Percentiles rank a stretch among this genome's conserved stretches.
Evolutionary conservation across 75 land plant species (phyloP).

Genomic region (Picea glauca): DNA sequence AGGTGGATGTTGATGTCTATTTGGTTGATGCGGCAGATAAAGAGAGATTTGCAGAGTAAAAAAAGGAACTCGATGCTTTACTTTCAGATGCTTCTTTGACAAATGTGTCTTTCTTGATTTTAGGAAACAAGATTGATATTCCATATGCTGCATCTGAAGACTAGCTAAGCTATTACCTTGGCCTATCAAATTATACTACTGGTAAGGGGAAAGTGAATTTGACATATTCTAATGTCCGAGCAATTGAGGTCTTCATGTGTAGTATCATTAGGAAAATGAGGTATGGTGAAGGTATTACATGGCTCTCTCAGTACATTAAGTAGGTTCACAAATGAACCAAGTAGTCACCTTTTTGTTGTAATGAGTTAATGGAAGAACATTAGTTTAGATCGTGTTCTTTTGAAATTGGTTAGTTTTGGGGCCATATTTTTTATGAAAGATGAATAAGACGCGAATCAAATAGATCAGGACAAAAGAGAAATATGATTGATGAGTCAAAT

Average conservation of each 20-base stretch:
- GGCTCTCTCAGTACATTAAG: slow-evolving; percentile 80
- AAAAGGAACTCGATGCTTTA: slow-evolving; percentile 79
- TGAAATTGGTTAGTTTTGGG: slow-evolving; percentile 2
- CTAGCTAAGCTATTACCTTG: slow-evolving; percentile 55
- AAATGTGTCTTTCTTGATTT: slow-evolving; percentile 62
- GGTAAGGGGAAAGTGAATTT: slow-evolving; percentile 76
- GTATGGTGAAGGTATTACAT: slow-evolving; percentile 70
- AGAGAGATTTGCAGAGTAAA: slow-evolving; percentile 77
- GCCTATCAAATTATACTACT: slow-evolving; percentile 67
- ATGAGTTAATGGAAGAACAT: background rate
- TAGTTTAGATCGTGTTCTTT: background rate
- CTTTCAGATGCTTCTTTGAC: slow-evolving; percentile 68
- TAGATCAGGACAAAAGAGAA: background rate
- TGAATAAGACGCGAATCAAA: background rate
- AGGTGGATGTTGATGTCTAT: slow-evolving; percentile 85
- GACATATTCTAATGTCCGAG: slow-evolving; percentile 51
- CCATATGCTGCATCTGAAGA: slow-evolving; percentile 81
- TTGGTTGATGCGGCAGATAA: slow-evolving; percentile 73
- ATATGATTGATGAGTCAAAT: background rate
- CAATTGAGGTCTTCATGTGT: slow-evolving; percentile 86
- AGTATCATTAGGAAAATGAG: slow-evolving; percentile 88
- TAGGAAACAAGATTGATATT: slow-evolving; percentile 62
- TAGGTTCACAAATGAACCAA: slow-evolving; percentile 8
- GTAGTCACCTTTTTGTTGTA: background rate
- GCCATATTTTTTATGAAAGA: background rate